Evolutionary conservation across 202 grass and related monocot species (phyloP).

Genomic region (Carex arenaria): DNA sequence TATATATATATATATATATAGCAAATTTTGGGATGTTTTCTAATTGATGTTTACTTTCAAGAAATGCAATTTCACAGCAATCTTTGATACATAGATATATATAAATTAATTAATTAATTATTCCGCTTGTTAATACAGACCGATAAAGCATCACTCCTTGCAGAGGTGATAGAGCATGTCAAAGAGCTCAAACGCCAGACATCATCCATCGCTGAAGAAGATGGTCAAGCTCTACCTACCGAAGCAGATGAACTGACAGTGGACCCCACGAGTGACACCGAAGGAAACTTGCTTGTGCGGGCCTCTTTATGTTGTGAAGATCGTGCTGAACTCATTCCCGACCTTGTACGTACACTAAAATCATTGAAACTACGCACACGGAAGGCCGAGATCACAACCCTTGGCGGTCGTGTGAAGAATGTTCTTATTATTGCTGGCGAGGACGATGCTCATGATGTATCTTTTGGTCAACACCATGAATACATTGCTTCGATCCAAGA

Average conservation of each 20-base stretch:
- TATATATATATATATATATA: too few species aligned
- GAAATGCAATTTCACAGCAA: background rate
- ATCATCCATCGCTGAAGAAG: constrained; percentile 36
- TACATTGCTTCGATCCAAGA: constrained; percentile 80
- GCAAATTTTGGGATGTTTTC: constrained; percentile 32
- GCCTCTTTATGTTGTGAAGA: constrained; percentile 97
- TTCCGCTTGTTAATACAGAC: constrained; percentile 50
- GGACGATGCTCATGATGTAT: constrained; percentile 7
- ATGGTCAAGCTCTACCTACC: constrained; percentile 40
- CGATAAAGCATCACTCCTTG: constrained; percentile 95
- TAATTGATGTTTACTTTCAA: constrained; percentile 24
- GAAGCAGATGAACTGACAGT: constrained; percentile 90
- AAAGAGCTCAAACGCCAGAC: constrained; percentile 98
- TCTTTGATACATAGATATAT: background rate
- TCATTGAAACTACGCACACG: constrained; percentile 55
- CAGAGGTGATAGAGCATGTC: constrained; percentile 91
- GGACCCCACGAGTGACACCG: constrained; percentile 43
- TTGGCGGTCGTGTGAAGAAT: constrained; percentile 77
- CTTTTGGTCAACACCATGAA: constrained; percentile 56
- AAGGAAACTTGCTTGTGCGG: constrained; percentile 54
- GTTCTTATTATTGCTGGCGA: constrained; percentile 75
- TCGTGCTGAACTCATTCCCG: constrained; percentile 76
- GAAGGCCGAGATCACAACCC: constrained; percentile 82
- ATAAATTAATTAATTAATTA: background rate
- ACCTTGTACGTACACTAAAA: constrained; percentile 70